Conservation (phyloP, 225 moss, liverwort and hornwort genomes). For the Physcomitrellopsis africana region DNA sequence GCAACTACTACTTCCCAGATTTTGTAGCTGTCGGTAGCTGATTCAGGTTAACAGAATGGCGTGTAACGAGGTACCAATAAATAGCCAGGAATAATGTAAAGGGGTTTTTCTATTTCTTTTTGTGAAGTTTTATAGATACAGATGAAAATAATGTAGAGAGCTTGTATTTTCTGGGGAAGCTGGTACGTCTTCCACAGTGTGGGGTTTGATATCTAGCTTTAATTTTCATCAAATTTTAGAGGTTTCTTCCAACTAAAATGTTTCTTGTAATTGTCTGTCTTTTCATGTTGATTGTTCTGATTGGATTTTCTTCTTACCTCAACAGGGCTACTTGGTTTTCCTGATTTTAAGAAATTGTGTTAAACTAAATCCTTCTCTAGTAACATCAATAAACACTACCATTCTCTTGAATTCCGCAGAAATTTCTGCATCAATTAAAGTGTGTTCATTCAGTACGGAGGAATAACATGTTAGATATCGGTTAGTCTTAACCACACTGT, state of each 20-base stretch:
- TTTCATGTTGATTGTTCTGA: neutral
- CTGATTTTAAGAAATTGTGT: too few relatives aligned
- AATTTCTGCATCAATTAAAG: too few relatives aligned
- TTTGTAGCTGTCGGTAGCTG: slow-evolving; percentile 22
- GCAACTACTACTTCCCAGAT: slow-evolving; percentile 6
- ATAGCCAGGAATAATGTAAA: slow-evolving; percentile 28
- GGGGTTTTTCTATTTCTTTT: slow-evolving; percentile 22
- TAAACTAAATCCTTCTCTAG: too few relatives aligned
- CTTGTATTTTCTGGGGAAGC: slow-evolving; percentile 15
- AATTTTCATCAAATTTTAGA: neutral
- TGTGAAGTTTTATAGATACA: slow-evolving; percentile 39
- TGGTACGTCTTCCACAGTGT: neutral
- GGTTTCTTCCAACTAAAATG: neutral
- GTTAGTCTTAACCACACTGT: too few relatives aligned
- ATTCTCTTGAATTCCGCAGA: too few relatives aligned
- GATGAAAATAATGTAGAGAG: slow-evolving; percentile 30
- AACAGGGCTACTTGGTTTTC: too few relatives aligned
- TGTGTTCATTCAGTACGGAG: too few relatives aligned
- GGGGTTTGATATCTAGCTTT: slow-evolving; percentile 17
- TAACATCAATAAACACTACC: too few relatives aligned
- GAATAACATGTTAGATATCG: too few relatives aligned
- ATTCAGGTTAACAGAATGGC: slow-evolving; percentile 18
- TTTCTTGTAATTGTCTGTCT: neutral
- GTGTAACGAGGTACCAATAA: slow-evolving; percentile 11
- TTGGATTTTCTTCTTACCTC: slow-evolving; percentile 16